phyloP scores from a whole-genome alignment of 441 rosid genomes.

The Flueggea neowawraea region DNA sequence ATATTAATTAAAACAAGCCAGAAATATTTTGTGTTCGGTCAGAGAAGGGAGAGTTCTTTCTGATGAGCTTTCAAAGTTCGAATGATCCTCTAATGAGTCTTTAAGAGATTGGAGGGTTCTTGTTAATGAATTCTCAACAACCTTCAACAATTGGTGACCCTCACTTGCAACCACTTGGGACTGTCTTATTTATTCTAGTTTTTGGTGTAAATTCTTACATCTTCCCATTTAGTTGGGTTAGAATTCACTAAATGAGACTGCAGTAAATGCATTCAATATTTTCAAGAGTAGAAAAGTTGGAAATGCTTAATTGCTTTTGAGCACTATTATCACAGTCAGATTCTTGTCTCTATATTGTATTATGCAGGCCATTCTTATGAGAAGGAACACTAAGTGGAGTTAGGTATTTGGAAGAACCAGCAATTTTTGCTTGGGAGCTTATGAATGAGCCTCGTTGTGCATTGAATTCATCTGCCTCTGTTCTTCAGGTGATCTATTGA shows the following conservation, averaged over 20 bases:
- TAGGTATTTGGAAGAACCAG: slow-evolving; percentile 41
- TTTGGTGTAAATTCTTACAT: not conserved
- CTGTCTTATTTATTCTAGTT: not conserved
- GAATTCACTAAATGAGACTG: not conserved
- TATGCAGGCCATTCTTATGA: slow-evolving; percentile 35
- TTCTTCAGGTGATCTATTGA: slow-evolving; percentile 37
- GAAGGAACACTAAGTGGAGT: slow-evolving; percentile 50
- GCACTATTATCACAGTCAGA: not conserved
- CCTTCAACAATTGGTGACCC: too few relatives aligned
- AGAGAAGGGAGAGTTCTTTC: too few relatives aligned
- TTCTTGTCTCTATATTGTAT: not conserved
- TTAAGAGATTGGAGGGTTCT: too few relatives aligned
- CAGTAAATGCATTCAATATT: not conserved
- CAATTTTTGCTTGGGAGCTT: slow-evolving; percentile 60
- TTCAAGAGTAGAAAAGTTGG: not conserved
- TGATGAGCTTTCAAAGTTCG: too few relatives aligned
- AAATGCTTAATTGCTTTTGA: not conserved
- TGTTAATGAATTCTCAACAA: too few relatives aligned
- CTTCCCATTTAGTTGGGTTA: not conserved
- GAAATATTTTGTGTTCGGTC: too few relatives aligned
- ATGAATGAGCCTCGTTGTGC: slow-evolving; percentile 55
- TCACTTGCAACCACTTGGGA: too few relatives aligned
- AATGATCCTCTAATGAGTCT: too few relatives aligned
- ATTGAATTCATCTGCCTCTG: slow-evolving; percentile 31
- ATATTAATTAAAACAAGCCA: too few relatives aligned